A percentile compares a stretch with the other conserved stretches of the same genome.
Conservation (phyloP, 495 filamentous ascomycete species). For the Tuber borchii region DNA sequence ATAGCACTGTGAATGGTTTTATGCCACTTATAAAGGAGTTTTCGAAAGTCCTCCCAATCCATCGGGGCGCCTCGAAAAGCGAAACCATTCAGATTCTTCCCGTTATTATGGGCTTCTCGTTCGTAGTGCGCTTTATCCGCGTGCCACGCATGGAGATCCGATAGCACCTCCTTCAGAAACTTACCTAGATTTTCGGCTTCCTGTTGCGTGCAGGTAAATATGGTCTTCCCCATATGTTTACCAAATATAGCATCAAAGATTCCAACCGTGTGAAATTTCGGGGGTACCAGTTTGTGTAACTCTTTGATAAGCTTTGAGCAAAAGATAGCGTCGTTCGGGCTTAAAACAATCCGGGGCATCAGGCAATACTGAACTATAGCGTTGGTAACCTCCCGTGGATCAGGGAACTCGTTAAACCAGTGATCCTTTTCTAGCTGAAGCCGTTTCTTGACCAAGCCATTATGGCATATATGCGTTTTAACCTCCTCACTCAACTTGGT, state of each 20-base stretch:
- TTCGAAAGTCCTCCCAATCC: slow-evolving; percentile 78
- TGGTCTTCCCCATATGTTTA: slow-evolving; percentile 65
- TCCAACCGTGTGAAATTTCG: slow-evolving; percentile 79
- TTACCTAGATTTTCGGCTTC: slow-evolving; percentile 86
- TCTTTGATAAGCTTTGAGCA: slow-evolving; percentile 76
- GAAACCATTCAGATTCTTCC: slow-evolving; percentile 61
- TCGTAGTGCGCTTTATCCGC: slow-evolving; percentile 67
- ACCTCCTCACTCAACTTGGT: slow-evolving; percentile 64
- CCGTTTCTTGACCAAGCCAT: slow-evolving; percentile 56
- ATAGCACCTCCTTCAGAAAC: slow-evolving; percentile 74
- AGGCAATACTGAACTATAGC: slow-evolving; percentile 83
- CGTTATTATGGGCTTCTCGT: slow-evolving; percentile 63
- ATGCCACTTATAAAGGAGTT: slow-evolving; percentile 85
- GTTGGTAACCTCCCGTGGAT: slow-evolving; percentile 62
- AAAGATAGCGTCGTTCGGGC: slow-evolving; percentile 78
- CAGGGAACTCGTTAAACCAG: slow-evolving; percentile 64
- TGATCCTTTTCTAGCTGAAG: slow-evolving; percentile 68
- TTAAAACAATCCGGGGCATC: slow-evolving; percentile 74
- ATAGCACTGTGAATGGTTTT: slow-evolving; percentile 65
- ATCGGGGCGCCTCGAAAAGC: slow-evolving; percentile 45
- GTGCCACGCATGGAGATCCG: slow-evolving; percentile 78
- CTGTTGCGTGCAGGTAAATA: slow-evolving; percentile 78
- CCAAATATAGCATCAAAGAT: slow-evolving; percentile 79
- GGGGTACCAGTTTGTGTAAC: slow-evolving; percentile 71
- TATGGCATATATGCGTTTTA: slow-evolving; percentile 58